Percentiles rank a stretch among this genome's conserved stretches.
These are phyloP conservation scores for Heimioporus punctisporus DNA, from an alignment of 1,284 basidiomycete genomes.

Conservation along the genomic window DNA sequence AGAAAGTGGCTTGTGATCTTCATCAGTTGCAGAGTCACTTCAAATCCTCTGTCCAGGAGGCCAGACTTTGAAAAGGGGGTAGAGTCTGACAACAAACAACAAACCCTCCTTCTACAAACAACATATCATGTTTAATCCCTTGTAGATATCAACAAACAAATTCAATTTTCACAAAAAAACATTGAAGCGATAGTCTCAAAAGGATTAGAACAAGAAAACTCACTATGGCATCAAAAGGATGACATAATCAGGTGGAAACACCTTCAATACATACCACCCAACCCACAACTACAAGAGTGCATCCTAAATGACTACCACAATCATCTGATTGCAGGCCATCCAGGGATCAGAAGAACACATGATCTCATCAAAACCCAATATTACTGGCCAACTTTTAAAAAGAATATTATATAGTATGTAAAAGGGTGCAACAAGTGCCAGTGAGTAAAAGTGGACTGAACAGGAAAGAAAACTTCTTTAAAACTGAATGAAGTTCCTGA, in stretches of 20 bases:
- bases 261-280: neutral
- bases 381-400: neutral
- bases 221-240: neutral
- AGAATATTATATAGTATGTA: neutral
- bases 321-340: neutral
- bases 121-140: too few species aligned
- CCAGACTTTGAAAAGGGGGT: too few species aligned
- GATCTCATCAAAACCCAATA: neutral
- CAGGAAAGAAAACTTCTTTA: neutral
- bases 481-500: neutral
- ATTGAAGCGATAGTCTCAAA: neutral
- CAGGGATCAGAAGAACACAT: neutral
- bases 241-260: too few species aligned
- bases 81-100: too few species aligned
- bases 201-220: neutral
- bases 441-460: neutral
- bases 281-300: neutral
- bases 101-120: too few species aligned
- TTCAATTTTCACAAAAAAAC: too few species aligned
- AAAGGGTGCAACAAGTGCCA: neutral
- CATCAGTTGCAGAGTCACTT: too few species aligned
- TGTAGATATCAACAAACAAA: too few species aligned
- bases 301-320: neutral
- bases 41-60: too few species aligned
- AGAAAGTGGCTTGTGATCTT: too few species aligned